Evolutionary conservation across 2,329 filamentous ascomycete species (phyloP).

Genomic region (Didymella keratinophila): DNA sequence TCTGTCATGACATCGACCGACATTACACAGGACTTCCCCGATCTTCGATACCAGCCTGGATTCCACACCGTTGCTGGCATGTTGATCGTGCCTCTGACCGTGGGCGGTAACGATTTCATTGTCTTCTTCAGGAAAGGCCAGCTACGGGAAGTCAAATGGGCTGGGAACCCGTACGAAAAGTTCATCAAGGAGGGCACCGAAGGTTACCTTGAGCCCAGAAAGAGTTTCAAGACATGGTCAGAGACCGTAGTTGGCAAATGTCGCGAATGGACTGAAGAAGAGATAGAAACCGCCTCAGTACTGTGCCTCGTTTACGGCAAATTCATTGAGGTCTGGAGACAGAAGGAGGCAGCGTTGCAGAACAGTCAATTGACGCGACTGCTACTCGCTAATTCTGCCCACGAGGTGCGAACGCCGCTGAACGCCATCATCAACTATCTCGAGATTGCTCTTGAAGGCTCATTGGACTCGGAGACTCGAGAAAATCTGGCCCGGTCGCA

Average conservation of each 20-base stretch:
- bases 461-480: constrained; percentile 79
- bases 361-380: constrained; percentile 81
- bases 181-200: constrained; percentile 74
- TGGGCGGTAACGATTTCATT: constrained; percentile 82
- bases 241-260: constrained; percentile 84
- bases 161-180: constrained; percentile 86
- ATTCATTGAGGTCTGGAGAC: constrained; percentile 92
- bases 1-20: constrained; percentile 82
- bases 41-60: constrained; percentile 79
- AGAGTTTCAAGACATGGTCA: constrained; percentile 80
- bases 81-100: constrained; percentile 80
- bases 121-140: constrained; percentile 87
- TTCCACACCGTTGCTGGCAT: constrained; percentile 81
- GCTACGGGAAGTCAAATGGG: constrained; percentile 80
- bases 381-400: constrained; percentile 85
- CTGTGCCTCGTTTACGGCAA: constrained; percentile 86
- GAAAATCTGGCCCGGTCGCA: constrained; percentile 86
- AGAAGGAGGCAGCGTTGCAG: constrained; percentile 85
- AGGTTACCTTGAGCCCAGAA: constrained; percentile 77
- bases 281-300: constrained; percentile 87
- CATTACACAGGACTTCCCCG: constrained; percentile 77
- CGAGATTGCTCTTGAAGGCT: constrained; percentile 86
- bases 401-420: constrained; percentile 87
- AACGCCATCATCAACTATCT: constrained; percentile 96
- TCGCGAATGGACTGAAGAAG: constrained; percentile 87